phyloP scores from a whole-genome alignment of 1,284 basidiomycete genomes.

The Apiotrichum brassicae region DNA sequence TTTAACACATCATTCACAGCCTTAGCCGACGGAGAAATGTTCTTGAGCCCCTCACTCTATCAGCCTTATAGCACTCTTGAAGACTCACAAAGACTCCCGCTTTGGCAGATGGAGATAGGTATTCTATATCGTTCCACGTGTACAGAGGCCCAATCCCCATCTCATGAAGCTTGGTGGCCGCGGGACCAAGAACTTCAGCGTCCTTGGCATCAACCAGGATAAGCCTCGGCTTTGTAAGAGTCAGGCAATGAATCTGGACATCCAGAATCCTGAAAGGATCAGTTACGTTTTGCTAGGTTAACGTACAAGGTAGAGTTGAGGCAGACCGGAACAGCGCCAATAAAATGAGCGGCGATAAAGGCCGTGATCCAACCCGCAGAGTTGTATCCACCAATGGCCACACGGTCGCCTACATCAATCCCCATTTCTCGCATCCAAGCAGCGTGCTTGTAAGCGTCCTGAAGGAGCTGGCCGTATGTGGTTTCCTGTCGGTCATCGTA shows the following conservation, averaged over 20 bases:
- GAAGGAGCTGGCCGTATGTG: constrained; percentile 28
- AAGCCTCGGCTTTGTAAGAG: constrained; percentile 23
- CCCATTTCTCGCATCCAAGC: constrained; percentile 32
- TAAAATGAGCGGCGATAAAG: constrained; percentile 33
- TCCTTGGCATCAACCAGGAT: constrained; percentile 31
- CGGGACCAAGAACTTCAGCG: constrained; percentile 21
- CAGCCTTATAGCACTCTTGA: neutral
- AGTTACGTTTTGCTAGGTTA: constrained; percentile 1
- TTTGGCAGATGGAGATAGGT: neutral
- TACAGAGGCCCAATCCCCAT: constrained; percentile 7
- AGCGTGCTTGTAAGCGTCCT: constrained; percentile 20
- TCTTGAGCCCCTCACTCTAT: neutral
- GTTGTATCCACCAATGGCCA: constrained; percentile 38
- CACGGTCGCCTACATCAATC: constrained; percentile 23
- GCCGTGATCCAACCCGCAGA: constrained; percentile 29
- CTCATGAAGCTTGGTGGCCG: neutral
- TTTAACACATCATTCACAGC: constrained; percentile 12
- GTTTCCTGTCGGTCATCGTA: constrained; percentile 16
- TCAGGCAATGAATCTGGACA: constrained; percentile 26
- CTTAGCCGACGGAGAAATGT: neutral
- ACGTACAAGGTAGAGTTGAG: constrained; percentile 42
- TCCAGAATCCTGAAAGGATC: constrained; percentile 8
- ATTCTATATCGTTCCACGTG: constrained; percentile 5
- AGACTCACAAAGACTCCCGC: neutral
- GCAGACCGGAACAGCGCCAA: constrained; percentile 34